Conservation (phyloP, 768 basidiomycete genomes). For the Boletales sp. region DNA sequence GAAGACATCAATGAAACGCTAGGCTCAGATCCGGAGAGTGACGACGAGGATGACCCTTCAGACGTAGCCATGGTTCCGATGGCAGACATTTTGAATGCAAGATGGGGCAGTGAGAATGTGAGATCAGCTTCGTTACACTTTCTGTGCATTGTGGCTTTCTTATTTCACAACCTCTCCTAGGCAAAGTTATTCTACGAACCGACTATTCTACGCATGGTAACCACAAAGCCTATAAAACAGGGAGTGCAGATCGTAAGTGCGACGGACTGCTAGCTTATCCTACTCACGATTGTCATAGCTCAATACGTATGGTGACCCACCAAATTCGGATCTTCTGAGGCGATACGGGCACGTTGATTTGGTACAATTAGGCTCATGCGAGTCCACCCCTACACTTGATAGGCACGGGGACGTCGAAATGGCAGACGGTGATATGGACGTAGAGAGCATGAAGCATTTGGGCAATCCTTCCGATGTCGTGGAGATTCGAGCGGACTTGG, state of each 20-base stretch:
- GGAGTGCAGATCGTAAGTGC: conserved; percentile 84
- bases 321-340: conserved; percentile 91
- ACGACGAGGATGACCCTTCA: conserved; percentile 52
- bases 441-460: conserved; percentile 6
- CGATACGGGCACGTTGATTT: conserved; percentile 92
- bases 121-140: conserved; percentile 15
- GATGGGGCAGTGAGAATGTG: conserved; percentile 82
- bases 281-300: conserved; percentile 45
- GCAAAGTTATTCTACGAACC: conserved; percentile 84
- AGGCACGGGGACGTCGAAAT: conserved; percentile 9
- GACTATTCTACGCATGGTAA: conserved; percentile 68
- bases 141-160: neutral
- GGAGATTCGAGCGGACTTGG: conserved; percentile 71
- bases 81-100: conserved; percentile 94
- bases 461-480: conserved; percentile 83
- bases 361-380: conserved; percentile 47
- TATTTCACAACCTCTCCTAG: conserved; percentile 35
- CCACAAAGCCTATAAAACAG: conserved; percentile 66
- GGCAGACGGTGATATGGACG: conserved; percentile 13
- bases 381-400: neutral
- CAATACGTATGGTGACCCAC: conserved; percentile 94
- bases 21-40: conserved; percentile 39
- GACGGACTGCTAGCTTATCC: no score
- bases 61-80: conserved; percentile 92
- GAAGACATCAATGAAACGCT: conserved; percentile 25